Evolutionary conservation across 148 eudicot species (phyloP), one percentile per base, ranked within the genome.

Genomic region (Spergularia bocconei): DNA sequence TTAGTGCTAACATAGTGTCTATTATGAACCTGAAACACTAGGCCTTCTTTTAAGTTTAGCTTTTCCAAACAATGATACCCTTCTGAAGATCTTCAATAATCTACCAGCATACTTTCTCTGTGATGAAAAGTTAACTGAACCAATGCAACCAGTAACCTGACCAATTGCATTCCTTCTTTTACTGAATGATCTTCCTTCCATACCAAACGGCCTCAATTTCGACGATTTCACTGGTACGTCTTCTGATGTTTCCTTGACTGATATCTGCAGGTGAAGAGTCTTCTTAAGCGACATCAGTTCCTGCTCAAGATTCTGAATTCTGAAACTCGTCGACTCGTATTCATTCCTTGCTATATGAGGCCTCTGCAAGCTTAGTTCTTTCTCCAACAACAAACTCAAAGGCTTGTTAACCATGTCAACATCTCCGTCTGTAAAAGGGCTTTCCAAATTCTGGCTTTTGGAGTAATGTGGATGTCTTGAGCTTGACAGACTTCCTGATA

Each of bases 261-360:
- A 64, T 65, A 82, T 78, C 75, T 88, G 86, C 20, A 77, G 15
- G 11, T 82, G 80, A 75, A 95, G 88, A 67, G 74, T 86, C 77
- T 68, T 95, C 86, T 89, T 95, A 68, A 95, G 75, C 0, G 91
- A 76, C 71, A 77, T 58, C 33, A 95, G 84, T 72, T 95, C 93
- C 64, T 88, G 85, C 72, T 95, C 97, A 52, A 95, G 97, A 59
- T 72, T 90, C 60, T 90, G 94, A 69, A 95, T 90, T 73, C 97
- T 83, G 78, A 94, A 91, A 81, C 97, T 90, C 2, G 97, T 89
- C 47, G 94, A 90, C 58, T 92, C 97, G 23, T 88, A 90, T 13
- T 92, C 96, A 20, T 77, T 84, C 56, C 79, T 77, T 36, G 84
- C 69, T 20, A 80, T 79, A 19, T 86, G 88, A 25, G 82, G 50